phyloP scores from a whole-genome alignment of 345 rosid species.

The Ricinus communis region DNA sequence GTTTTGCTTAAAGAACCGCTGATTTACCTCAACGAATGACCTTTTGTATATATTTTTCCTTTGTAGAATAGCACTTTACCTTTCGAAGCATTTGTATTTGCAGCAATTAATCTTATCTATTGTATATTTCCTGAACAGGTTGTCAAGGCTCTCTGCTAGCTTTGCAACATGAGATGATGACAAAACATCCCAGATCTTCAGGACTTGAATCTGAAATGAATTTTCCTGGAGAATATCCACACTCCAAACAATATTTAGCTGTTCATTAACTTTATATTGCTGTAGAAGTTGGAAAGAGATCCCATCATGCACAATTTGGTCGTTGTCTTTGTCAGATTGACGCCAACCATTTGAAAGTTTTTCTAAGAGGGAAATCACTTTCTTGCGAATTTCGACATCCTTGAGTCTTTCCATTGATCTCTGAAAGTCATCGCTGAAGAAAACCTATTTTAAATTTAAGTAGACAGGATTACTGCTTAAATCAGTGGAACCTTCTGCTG shows the following conservation, averaged over 20 bases:
- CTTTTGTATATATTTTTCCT: too few species aligned
- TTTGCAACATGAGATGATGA: too few species aligned
- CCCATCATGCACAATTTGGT: neutral
- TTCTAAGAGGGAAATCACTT: constrained; percentile 16
- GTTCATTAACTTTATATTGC: constrained; percentile 11
- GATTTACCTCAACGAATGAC: too few species aligned
- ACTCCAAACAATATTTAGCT: constrained; percentile 36
- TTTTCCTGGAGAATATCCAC: constrained; percentile 29
- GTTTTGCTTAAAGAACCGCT: too few species aligned
- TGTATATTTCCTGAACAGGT: too few species aligned
- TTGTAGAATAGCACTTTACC: too few species aligned
- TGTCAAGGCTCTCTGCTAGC: too few species aligned
- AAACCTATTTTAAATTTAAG: too few species aligned
- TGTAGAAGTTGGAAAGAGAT: constrained; percentile 10
- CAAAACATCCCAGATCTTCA: constrained; percentile 43
- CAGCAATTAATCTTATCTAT: too few species aligned
- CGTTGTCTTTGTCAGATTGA: neutral
- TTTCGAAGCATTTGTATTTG: too few species aligned
- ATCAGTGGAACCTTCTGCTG: too few species aligned
- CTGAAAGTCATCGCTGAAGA: constrained; percentile 23
- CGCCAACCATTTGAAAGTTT: constrained; percentile 39
- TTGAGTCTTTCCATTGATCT: constrained; percentile 22
- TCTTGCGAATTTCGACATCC: constrained; percentile 17
- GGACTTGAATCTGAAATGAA: constrained; percentile 28
- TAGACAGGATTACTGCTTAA: too few species aligned